Base-by-base conservation (phyloP, 1,139 yeast species). In the Kluyveromyces sp. region DNA sequence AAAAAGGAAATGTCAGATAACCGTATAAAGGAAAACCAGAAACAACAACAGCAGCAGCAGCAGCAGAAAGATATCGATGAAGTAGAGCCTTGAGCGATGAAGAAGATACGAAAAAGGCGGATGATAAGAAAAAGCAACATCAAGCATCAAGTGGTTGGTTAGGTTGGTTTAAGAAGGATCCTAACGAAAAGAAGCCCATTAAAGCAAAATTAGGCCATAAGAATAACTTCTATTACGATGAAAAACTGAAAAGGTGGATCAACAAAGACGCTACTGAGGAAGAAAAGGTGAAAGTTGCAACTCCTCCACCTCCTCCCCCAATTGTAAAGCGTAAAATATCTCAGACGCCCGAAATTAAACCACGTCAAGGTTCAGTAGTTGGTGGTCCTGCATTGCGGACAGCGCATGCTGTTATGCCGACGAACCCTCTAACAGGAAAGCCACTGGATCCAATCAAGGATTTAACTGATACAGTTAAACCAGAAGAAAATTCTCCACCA, bases 201-300 rank as follows among this genome's bases (percentile, higher is more conserved):
- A 77, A 79, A 55, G 97, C 97, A 33, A 89, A 92, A 58, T 69
- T 92, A 52, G 98, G 98, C 7, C 89, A 85, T 48, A 78, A 80
- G 53, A 84, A 74, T 59, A 72, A 77, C 35, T 83, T 92, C 58
- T 78, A 78, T 56, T 94, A 80, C 62, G 96, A 90, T 66, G 94
- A 87, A 57, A 79, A 83, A 50, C 75, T 86, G 59, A 83, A 84
- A 61, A 75, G 96, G 59, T 92, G 97, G 96, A 79, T 92, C 46
- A 83, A 87, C 60, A 79, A 78, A 50, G 79, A 80, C 50, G 77
- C 75, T 21, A 79, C 86, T 1, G 77, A 85, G 40, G 81, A 80
- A 52, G 96, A 88, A 43, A 87, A 83, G 54, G 73, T 79, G 50
- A 71, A 69, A 50, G 67, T 75, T 6, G 68, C 77, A 1, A 75